These are phyloP conservation scores for Colletotrichum godetiae DNA, from an alignment of 2,329 filamentous ascomycete genomes.

Conservation along the genomic window DNA sequence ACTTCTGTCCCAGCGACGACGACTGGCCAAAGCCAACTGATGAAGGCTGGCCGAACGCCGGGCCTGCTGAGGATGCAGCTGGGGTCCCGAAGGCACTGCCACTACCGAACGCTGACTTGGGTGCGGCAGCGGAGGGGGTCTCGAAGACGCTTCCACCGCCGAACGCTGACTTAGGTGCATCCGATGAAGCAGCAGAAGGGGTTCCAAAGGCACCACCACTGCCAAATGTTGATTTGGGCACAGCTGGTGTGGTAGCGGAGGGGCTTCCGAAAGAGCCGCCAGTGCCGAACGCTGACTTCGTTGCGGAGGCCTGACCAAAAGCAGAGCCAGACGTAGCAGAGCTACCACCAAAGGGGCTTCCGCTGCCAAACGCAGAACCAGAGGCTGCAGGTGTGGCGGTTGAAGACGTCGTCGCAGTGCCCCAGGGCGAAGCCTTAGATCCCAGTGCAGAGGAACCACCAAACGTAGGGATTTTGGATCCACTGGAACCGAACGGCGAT, in stretches of 20 bases:
- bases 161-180: conserved; percentile 40
- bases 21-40: conserved; percentile 62
- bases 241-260: conserved; percentile 43
- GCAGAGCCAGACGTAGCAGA: conserved; percentile 51
- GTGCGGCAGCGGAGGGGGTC: conserved; percentile 34
- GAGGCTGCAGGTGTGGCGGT: conserved; percentile 37
- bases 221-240: conserved; percentile 15
- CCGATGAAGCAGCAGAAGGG: conserved; percentile 43
- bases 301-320: conserved; percentile 61
- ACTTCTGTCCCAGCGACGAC: conserved; percentile 57
- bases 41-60: conserved; percentile 50
- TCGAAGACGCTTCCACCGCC: conserved; percentile 37
- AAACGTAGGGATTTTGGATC: conserved; percentile 53
- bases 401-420: conserved; percentile 34
- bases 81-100: conserved; percentile 13
- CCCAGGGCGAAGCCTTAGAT: conserved; percentile 65
- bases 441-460: conserved; percentile 61
- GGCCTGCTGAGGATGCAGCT: conserved; percentile 42
- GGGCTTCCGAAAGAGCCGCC: conserved; percentile 19
- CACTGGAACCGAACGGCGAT: conserved; percentile 39
- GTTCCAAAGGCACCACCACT: conserved; percentile 19
- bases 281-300: conserved; percentile 20
- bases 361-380: conserved; percentile 56
- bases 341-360: conserved; percentile 52
- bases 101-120: conserved; percentile 8